These are phyloP conservation scores for Kodamaea neixiangensis DNA, from an alignment of 805 yeast species.

Conservation along the genomic window DNA sequence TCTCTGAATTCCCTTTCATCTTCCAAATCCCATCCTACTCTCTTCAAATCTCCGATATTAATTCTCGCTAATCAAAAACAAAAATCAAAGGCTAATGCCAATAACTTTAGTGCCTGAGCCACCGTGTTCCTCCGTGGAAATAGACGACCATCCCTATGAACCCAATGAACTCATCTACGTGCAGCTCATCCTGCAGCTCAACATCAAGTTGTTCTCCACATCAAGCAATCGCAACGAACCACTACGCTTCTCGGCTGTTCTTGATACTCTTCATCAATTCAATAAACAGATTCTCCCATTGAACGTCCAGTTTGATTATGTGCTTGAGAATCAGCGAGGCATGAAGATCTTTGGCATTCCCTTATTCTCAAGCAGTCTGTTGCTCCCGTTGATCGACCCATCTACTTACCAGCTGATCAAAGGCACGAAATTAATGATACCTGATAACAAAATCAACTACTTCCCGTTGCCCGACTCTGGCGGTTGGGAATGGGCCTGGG, in stretches of 20 bases:
- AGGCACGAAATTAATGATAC: slow-evolving; percentile 35
- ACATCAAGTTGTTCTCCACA: slow-evolving; percentile 5
- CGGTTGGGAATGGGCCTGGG: slow-evolving; percentile 70
- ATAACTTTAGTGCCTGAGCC: background rate
- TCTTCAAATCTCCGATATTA: background rate
- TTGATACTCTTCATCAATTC: slow-evolving; percentile 11
- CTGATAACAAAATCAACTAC: slow-evolving; percentile 26
- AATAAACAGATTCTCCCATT: slow-evolving; percentile 10
- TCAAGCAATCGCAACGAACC: background rate
- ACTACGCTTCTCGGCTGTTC: slow-evolving; percentile 10
- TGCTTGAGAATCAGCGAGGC: slow-evolving; percentile 59
- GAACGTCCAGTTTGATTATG: slow-evolving; percentile 35
- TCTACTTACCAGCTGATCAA: slow-evolving; percentile 47
- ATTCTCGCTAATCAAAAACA: background rate
- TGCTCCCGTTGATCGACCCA: slow-evolving; percentile 53
- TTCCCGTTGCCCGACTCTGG: slow-evolving; percentile 54
- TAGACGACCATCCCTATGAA: background rate
- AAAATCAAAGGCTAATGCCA: background rate
- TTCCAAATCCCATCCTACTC: too few species aligned
- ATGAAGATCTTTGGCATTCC: slow-evolving; percentile 54
- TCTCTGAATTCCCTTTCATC: too few species aligned
- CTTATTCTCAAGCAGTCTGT: slow-evolving; percentile 45
- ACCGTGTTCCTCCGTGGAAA: background rate
- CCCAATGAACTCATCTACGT: slow-evolving; percentile 3
- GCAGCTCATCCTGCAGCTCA: slow-evolving; percentile 5